phyloP scores from a whole-genome alignment of 306 rosid genomes.

The Crataegus laevigata region DNA sequence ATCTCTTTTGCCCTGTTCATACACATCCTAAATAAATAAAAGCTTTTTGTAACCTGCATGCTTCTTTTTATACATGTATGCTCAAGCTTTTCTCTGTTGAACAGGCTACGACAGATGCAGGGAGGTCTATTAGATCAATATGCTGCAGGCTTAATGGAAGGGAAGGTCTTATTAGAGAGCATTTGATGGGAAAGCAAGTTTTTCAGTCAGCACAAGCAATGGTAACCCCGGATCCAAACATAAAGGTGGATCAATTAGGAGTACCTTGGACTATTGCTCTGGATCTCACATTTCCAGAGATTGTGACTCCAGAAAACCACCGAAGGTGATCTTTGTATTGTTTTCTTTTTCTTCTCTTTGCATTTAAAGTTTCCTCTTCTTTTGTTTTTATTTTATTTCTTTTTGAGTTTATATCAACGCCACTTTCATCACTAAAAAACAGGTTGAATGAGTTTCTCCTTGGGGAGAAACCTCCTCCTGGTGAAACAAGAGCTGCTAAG shows the following conservation, averaged over 20 bases:
- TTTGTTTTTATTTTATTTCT: not conserved
- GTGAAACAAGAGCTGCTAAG: slow-evolving; percentile 89
- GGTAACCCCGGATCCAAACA: slow-evolving; percentile 91
- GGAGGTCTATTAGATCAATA: slow-evolving; percentile 92
- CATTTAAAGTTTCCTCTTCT: not conserved
- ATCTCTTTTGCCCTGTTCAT: no score
- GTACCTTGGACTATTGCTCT: slow-evolving; percentile 98
- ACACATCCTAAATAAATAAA: no score
- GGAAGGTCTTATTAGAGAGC: slow-evolving; percentile 96
- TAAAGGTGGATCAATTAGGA: slow-evolving; percentile 86
- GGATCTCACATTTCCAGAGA: slow-evolving; percentile 94
- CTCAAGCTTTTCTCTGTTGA: not conserved
- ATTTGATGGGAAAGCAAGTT: slow-evolving; percentile 93
- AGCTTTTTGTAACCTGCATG: no score
- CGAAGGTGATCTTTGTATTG: slow-evolving; percentile 43
- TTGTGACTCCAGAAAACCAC: slow-evolving; percentile 92
- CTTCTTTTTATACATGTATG: not conserved
- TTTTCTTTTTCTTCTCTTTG: not conserved
- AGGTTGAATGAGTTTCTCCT: slow-evolving; percentile 85
- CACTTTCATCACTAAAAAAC: slow-evolving; percentile 6
- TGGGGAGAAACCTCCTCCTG: slow-evolving; percentile 92
- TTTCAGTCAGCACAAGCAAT: slow-evolving; percentile 96
- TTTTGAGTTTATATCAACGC: no score
- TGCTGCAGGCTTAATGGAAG: slow-evolving; percentile 99
- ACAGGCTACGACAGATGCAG: slow-evolving; percentile 91